These are phyloP conservation scores for Verticillium klebahnii DNA, from an alignment of 2,329 filamentous ascomycete genomes.

Conservation along the genomic window DNA sequence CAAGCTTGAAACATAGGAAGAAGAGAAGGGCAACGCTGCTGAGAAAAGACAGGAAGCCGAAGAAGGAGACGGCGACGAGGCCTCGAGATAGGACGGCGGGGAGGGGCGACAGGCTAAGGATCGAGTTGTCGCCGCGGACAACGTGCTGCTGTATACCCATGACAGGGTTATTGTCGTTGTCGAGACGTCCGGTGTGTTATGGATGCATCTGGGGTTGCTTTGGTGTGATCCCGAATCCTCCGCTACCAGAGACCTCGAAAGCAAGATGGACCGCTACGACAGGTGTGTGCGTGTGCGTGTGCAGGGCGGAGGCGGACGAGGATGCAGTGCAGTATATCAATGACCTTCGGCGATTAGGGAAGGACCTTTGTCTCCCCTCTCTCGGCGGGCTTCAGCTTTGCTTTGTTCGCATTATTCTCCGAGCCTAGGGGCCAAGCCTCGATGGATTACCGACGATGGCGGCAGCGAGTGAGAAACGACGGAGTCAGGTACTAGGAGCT, in stretches of 20 bases:
- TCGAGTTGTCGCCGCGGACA: constrained; percentile 21
- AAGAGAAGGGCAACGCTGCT: constrained; percentile 24
- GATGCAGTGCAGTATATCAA: neutral
- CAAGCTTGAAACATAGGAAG: constrained; percentile 29
- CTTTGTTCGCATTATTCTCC: neutral
- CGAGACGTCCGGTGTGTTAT: neutral
- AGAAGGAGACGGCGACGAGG: constrained; percentile 29
- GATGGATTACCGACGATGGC: neutral
- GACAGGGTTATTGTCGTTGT: neutral
- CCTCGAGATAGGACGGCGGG: constrained; percentile 27
- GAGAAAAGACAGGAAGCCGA: constrained; percentile 31
- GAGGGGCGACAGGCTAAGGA: constrained; percentile 26
- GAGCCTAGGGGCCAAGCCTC: neutral
- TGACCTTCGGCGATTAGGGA: neutral
- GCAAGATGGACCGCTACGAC: neutral
- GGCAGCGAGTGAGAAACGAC: neutral
- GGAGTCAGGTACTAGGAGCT: neutral
- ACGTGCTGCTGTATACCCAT: neutral
- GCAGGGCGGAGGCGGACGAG: neutral
- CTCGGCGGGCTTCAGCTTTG: neutral
- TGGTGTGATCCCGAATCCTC: neutral
- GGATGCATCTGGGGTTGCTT: neutral
- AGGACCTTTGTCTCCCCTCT: neutral
- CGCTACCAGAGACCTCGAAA: neutral
- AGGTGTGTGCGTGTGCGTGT: neutral